These are phyloP conservation scores for Scedosporium apiospermum DNA, from an alignment of 2,329 filamentous ascomycete species.

Conservation along the genomic window DNA sequence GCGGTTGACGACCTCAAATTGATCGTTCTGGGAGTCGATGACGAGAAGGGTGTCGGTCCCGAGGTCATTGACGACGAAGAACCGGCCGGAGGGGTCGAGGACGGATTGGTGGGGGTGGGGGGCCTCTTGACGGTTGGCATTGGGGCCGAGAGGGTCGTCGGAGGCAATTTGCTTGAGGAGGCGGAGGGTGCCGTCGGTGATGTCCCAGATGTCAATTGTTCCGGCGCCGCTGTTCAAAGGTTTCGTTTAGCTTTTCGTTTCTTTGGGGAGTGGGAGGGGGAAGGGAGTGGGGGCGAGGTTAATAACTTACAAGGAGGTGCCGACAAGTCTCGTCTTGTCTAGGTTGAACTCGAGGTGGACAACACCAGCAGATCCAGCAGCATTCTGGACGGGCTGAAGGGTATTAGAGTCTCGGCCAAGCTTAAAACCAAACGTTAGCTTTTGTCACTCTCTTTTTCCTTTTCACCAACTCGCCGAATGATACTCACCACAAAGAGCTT, in stretches of 20 bases:
- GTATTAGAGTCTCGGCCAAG: slow-evolving; percentile 22
- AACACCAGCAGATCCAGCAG: slow-evolving; percentile 26
- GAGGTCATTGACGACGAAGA: slow-evolving; percentile 37
- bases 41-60: slow-evolving; percentile 37
- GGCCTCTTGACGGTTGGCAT: slow-evolving; percentile 25
- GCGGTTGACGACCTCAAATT: slow-evolving; percentile 26
- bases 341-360: slow-evolving; percentile 37
- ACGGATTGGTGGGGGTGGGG: slow-evolving; percentile 37
- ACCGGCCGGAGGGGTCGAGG: slow-evolving; percentile 38
- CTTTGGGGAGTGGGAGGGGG: no score
- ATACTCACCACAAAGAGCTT: slow-evolving; percentile 22
- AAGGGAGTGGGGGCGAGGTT: not conserved
- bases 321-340: slow-evolving; percentile 34
- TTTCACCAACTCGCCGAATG: not conserved
- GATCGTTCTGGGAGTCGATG: slow-evolving; percentile 32
- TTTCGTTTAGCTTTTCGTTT: not conserved
- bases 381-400: slow-evolving; percentile 16
- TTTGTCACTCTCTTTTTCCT: not conserved
- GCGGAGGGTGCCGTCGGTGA: slow-evolving; percentile 23
- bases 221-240: slow-evolving; percentile 18
- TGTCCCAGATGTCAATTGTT: slow-evolving; percentile 36
- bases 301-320: slow-evolving; percentile 24
- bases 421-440: slow-evolving; percentile 13
- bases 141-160: slow-evolving; percentile 23
- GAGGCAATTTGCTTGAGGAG: slow-evolving; percentile 28